These are phyloP conservation scores for Acanthamoeba royreba DNA, from an alignment of 208 protist species.

Conservation along the genomic window DNA sequence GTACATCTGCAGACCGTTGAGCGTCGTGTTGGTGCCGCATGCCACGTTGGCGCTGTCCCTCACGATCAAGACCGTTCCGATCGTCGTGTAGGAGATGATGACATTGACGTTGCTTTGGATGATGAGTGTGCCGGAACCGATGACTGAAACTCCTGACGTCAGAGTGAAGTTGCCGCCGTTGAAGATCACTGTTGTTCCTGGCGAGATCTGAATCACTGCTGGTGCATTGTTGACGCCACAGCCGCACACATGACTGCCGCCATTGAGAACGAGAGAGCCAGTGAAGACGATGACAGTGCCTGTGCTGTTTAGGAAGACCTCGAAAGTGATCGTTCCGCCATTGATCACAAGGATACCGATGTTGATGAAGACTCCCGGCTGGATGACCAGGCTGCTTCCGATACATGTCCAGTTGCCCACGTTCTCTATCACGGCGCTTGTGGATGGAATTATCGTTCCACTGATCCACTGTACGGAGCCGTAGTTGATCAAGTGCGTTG, in stretches of 20 bases:
- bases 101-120: neutral
- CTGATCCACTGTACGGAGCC: neutral
- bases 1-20: neutral
- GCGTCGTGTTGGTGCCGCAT: neutral
- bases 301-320: neutral
- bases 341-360: neutral
- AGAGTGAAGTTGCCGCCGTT: neutral
- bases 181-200: neutral
- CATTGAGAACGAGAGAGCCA: neutral
- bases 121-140: neutral
- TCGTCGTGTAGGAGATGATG: neutral
- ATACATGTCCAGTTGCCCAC: neutral
- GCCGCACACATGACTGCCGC: neutral
- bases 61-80: neutral
- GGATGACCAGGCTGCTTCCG: neutral
- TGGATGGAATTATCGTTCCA: neutral
- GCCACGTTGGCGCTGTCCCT: neutral
- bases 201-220: neutral
- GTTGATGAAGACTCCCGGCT: constrained; percentile 32
- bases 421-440: neutral
- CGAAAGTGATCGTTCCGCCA: neutral
- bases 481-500: neutral
- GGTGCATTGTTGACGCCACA: neutral
- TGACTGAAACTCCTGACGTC: neutral
- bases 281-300: neutral